A percentile compares a stretch with the other conserved stretches of the same genome.
Evolutionary conservation across 768 basidiomycete species (phyloP).

Genomic region (Lanmaoa pseudosensibilis): DNA sequence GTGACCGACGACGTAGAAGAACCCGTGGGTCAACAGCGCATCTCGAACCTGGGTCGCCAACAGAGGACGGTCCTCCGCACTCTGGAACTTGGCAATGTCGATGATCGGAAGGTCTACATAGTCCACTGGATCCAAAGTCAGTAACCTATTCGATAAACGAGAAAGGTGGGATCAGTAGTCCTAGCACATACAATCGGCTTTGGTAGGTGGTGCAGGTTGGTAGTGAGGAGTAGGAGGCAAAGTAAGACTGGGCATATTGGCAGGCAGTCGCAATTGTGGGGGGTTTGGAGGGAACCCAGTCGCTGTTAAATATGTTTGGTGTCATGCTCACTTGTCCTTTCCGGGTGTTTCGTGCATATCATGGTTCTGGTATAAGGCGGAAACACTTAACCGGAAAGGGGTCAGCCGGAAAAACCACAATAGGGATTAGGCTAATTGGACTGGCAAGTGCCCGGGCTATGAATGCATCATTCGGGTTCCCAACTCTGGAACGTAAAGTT

Average conservation of each 20-base stretch:
- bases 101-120: slow-evolving; percentile 54
- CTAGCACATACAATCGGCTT: slow-evolving; percentile 32
- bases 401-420: too few species aligned
- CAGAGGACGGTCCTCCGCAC: slow-evolving; percentile 36
- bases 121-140: slow-evolving; percentile 37
- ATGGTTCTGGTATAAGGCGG: too few species aligned
- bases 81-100: slow-evolving; percentile 45
- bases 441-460: too few species aligned
- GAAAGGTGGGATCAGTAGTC: background rate
- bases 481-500: too few species aligned
- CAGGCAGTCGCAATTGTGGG: background rate
- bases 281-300: background rate
- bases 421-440: too few species aligned
- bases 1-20: slow-evolving; percentile 42
- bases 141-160: background rate
- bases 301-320: too few species aligned
- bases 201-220: slow-evolving; percentile 35
- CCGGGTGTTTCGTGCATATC: background rate
- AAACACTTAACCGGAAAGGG: too few species aligned
- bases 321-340: background rate
- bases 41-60: slow-evolving; percentile 43
- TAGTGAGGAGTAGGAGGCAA: slow-evolving; percentile 40
- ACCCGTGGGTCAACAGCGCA: slow-evolving; percentile 46
- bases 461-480: too few species aligned
- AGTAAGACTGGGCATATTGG: slow-evolving; percentile 32